phyloP scores from a whole-genome alignment of 768 basidiomycete species.

The Boletellus sp. region DNA sequence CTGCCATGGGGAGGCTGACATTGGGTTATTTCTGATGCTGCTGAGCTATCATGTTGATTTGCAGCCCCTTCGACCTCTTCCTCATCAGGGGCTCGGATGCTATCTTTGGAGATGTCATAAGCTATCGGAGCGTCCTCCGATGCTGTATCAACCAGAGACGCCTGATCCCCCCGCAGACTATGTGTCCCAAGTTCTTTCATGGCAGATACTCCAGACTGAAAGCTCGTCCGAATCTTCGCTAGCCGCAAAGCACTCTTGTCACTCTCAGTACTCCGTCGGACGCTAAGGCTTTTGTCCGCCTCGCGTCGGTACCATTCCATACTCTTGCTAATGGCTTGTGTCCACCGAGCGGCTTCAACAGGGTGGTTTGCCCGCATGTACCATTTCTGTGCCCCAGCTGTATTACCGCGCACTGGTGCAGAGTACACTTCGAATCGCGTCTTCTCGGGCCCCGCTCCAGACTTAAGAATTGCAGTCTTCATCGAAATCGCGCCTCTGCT shows the following conservation, averaged over 20 bases:
- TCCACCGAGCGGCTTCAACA: constrained; percentile 87
- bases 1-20: constrained; percentile 53
- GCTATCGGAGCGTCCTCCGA: constrained; percentile 13
- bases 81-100: constrained; percentile 26
- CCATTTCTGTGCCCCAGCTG: constrained; percentile 62
- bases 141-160: constrained; percentile 21
- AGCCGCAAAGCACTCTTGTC: constrained; percentile 39
- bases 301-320: constrained; percentile 68
- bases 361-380: constrained; percentile 83
- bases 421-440: constrained; percentile 83
- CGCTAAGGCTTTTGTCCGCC: constrained; percentile 23
- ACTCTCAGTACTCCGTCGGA: constrained; percentile 46
- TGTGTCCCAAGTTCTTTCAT: constrained; percentile 24
- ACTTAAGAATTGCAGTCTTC: constrained; percentile 67
- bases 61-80: constrained; percentile 30
- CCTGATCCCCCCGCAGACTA: constrained; percentile 21
- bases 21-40: constrained; percentile 39
- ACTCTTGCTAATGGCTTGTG: constrained; percentile 65
- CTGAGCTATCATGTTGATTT: constrained; percentile 43
- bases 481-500: constrained; percentile 87
- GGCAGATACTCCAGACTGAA: constrained; percentile 27
- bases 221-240: constrained; percentile 28
- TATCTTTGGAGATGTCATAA: constrained; percentile 14
- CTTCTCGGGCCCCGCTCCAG: constrained; percentile 49
- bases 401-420: constrained; percentile 45